phyloP scores from a whole-genome alignment of 2,329 filamentous ascomycete genomes.

The Fusarium mangiferae region DNA sequence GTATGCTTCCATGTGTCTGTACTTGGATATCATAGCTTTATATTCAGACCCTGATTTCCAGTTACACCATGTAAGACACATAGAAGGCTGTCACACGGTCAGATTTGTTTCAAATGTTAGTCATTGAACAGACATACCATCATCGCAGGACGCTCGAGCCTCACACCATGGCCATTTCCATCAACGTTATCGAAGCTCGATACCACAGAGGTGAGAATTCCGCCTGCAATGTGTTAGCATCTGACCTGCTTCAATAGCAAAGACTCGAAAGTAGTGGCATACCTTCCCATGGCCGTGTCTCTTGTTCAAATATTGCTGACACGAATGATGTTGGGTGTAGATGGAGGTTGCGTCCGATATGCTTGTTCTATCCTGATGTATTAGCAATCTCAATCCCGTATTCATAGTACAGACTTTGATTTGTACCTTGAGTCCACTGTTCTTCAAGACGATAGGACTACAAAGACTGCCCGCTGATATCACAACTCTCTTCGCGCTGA shows the following conservation, averaged over 20 bases:
- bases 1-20: not conserved
- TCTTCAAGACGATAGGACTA: not conserved
- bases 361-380: not conserved
- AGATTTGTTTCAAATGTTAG: rapidly evolving
- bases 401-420: not conserved
- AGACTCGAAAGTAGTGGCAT: too few relatives aligned
- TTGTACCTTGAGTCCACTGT: not conserved
- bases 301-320: not conserved
- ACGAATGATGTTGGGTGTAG: not conserved
- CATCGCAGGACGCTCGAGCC: not conserved
- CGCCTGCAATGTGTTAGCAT: not conserved
- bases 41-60: not conserved
- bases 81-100: not conserved
- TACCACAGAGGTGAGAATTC: not conserved
- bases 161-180: not conserved
- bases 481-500: not conserved
- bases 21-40: not conserved
- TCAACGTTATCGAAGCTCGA: not conserved
- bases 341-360: not conserved
- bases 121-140: not conserved
- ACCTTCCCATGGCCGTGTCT: slow-evolving; percentile 5
- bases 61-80: not conserved
- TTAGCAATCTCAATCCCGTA: not conserved
- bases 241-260: too few relatives aligned
- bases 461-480: not conserved